Conservation (phyloP, 2,329 filamentous ascomycete genomes). For the Fusarium sp. region DNA sequence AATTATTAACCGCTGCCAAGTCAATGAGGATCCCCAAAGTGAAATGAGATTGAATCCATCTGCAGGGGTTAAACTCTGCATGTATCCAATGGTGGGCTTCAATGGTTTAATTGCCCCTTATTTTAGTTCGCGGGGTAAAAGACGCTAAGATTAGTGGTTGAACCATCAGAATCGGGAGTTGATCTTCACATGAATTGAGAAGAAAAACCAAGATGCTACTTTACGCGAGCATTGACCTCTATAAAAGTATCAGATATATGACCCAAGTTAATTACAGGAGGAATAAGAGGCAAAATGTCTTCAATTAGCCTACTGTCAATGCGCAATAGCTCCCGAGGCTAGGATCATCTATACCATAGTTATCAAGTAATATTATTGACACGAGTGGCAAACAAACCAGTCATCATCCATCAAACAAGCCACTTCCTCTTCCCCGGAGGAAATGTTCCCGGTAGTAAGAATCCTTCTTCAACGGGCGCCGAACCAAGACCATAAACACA, state of each 20-base stretch:
- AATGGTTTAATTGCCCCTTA: background rate
- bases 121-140: constrained; percentile 19
- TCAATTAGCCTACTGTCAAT: accelerated
- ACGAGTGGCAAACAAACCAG: constrained; percentile 16
- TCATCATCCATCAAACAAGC: constrained; percentile 1
- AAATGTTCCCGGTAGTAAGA: constrained; percentile 6
- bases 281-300: background rate
- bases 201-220: background rate
- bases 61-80: background rate
- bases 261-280: no score
- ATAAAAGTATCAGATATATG: background rate
- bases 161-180: background rate
- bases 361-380: background rate
- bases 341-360: background rate
- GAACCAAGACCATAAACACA: background rate
- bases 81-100: background rate
- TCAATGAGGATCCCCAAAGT: constrained; percentile 3
- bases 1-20: background rate
- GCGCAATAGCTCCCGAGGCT: background rate
- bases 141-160: constrained; percentile 3
- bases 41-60: constrained; percentile 14
- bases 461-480: background rate
- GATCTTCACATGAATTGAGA: background rate
- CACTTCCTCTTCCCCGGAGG: constrained; percentile 1
- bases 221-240: background rate